phyloP scores from a whole-genome alignment of 148 eudicot genomes.

The Drosera capensis region DNA sequence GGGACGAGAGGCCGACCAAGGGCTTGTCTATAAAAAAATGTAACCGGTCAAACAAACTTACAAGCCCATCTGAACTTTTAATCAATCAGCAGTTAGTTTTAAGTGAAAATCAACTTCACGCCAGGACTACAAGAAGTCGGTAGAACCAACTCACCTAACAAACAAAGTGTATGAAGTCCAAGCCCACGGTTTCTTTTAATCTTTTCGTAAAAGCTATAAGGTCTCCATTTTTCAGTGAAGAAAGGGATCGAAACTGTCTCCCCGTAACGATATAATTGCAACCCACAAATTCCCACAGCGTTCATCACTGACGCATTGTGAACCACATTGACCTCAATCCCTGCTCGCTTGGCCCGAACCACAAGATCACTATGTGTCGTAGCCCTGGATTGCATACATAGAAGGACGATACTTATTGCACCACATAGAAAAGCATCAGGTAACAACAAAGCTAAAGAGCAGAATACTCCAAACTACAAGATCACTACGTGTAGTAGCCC shows the following conservation, averaged over 20 bases:
- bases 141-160: constrained; percentile 41
- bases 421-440: background rate
- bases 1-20: too few species aligned
- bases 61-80: background rate
- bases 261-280: constrained; percentile 87
- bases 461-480: too few species aligned
- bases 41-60: too few species aligned
- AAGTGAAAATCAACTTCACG: background rate
- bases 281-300: constrained; percentile 84
- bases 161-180: constrained; percentile 83
- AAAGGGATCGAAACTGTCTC: constrained; percentile 89
- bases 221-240: constrained; percentile 92
- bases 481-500: too few species aligned
- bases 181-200: constrained; percentile 55
- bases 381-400: constrained; percentile 33
- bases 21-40: too few species aligned
- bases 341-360: constrained; percentile 77
- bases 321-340: constrained; percentile 59
- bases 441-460: background rate
- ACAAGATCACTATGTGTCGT: constrained; percentile 94
- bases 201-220: constrained; percentile 84
- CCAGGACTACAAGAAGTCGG: background rate
- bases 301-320: constrained; percentile 93
- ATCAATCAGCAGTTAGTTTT: background rate
- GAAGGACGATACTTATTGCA: constrained; percentile 1